Evolutionary conservation across 352 stramenopile genomes (phyloP).

Genomic region (Phytophthora capsici): DNA sequence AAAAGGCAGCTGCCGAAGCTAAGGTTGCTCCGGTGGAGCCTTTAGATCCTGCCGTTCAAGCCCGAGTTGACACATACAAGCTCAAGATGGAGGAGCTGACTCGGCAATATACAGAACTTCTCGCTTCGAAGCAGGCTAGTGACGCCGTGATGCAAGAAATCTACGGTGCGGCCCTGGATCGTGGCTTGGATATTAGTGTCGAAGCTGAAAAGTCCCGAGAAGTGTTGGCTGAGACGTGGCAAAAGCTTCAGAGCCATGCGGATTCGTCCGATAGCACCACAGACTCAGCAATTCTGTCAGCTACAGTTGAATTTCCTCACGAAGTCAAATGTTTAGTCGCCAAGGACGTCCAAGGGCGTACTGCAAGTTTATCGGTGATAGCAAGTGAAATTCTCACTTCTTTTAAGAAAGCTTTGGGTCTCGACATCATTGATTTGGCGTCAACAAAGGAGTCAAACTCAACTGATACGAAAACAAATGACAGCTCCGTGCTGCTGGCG

Average conservation of each 20-base stretch:
- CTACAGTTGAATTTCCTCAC: conserved; percentile 42
- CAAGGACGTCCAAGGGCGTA: conserved; percentile 51
- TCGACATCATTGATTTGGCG: conserved; percentile 12
- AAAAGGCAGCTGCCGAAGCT: conserved; percentile 28
- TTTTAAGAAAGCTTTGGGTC: conserved; percentile 35
- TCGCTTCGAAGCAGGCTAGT: conserved; percentile 30
- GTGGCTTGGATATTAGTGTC: conserved; percentile 47
- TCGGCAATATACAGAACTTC: conserved; percentile 44
- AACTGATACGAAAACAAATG: conserved; percentile 13
- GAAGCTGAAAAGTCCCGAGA: conserved; percentile 19
- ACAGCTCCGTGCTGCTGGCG: conserved; percentile 31
- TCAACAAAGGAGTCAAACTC: conserved; percentile 4
- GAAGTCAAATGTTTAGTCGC: conserved; percentile 64
- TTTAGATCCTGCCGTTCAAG: conserved; percentile 63
- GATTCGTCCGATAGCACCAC: conserved; percentile 9
- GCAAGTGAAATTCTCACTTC: conserved; percentile 38
- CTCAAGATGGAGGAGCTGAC: conserved; percentile 82
- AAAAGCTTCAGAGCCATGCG: conserved; percentile 31
- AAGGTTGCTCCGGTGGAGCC: conserved; percentile 31
- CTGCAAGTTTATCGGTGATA: conserved; percentile 47
- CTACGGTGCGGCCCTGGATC: conserved; percentile 67
- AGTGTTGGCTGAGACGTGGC: conserved; percentile 31
- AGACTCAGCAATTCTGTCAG: conserved; percentile 23
- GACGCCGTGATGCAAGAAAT: conserved; percentile 71
- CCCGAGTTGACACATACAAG: conserved; percentile 73